These are phyloP conservation scores for Aspergillus sparsus DNA, from an alignment of 495 filamentous ascomycete genomes.

Conservation along the genomic window DNA sequence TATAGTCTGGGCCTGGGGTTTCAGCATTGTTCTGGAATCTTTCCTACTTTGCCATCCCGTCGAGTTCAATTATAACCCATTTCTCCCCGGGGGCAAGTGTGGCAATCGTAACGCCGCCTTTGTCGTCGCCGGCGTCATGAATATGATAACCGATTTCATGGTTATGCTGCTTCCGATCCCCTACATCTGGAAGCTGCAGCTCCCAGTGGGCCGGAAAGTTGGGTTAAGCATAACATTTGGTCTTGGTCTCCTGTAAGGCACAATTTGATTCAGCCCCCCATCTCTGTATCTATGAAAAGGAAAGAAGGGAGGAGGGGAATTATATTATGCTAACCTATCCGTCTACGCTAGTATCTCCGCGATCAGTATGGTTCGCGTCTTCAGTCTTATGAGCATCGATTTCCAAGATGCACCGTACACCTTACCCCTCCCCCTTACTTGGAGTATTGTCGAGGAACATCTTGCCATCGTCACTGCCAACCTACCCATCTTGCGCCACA, in stretches of 20 bases:
- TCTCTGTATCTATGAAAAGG: background rate
- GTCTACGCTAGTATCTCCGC: slow-evolving; percentile 17
- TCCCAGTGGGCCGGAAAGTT: slow-evolving; percentile 49
- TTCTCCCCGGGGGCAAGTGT: slow-evolving; percentile 44
- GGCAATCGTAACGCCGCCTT: slow-evolving; percentile 51
- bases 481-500: slow-evolving; percentile 18
- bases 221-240: slow-evolving; percentile 49
- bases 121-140: slow-evolving; percentile 47
- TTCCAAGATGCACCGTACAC: slow-evolving; percentile 25
- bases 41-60: slow-evolving; percentile 45
- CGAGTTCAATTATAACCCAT: slow-evolving; percentile 49
- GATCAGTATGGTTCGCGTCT: slow-evolving; percentile 26
- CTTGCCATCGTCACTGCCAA: slow-evolving; percentile 23
- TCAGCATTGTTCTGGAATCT: slow-evolving; percentile 19
- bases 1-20: slow-evolving; percentile 21
- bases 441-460: slow-evolving; percentile 23
- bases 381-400: slow-evolving; percentile 18
- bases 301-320: background rate
- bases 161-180: slow-evolving; percentile 51
- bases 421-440: slow-evolving; percentile 20
- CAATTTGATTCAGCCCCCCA: background rate
- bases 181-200: slow-evolving; percentile 49
- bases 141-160: slow-evolving; percentile 53
- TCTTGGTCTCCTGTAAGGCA: slow-evolving; percentile 49
- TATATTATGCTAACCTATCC: background rate